Percentiles rank a stretch among this genome's conserved stretches.
Conservation (phyloP, 768 basidiomycete species). For the Boletus vinaceobasis region DNA sequence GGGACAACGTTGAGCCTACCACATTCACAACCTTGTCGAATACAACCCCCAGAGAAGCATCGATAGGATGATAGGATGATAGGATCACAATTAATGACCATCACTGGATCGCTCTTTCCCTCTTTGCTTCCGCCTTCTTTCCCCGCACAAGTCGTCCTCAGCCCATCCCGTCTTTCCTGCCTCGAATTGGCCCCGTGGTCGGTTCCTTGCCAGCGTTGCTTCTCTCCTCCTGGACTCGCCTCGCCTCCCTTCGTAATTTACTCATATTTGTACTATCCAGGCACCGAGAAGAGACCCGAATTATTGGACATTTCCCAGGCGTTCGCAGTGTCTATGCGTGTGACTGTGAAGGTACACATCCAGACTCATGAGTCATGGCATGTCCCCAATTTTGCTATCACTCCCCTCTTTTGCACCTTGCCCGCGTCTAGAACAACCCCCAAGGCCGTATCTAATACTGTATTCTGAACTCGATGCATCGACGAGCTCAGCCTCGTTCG, state of each 20-base stretch:
- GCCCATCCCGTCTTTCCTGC: not conserved
- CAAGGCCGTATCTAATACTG: not conserved
- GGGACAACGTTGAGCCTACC: slow-evolving; percentile 3
- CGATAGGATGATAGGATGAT: not conserved
- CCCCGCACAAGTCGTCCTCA: not conserved
- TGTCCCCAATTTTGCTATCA: not conserved
- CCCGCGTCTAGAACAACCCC: not conserved
- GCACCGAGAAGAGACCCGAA: slow-evolving; percentile 13
- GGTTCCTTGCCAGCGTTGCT: not conserved
- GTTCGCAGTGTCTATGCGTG: not conserved
- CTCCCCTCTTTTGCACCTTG: not conserved
- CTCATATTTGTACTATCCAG: slow-evolving; percentile 11
- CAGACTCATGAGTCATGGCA: too few relatives aligned
- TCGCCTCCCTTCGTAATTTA: slow-evolving; percentile 5
- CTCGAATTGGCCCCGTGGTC: not conserved
- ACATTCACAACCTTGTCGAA: not conserved
- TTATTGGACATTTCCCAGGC: slow-evolving; percentile 3
- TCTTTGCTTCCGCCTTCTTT: not conserved
- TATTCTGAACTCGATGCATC: not conserved
- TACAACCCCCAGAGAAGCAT: not conserved
- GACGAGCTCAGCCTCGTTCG: not conserved
- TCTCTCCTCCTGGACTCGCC: not conserved
- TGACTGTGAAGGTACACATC: not conserved
- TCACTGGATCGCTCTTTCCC: not conserved
- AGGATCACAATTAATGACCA: not conserved